Evolutionary conservation across 257 asterid species (phyloP), one percentile per base, ranked within the genome.

Genomic region (Haberlea rhodopensis): DNA sequence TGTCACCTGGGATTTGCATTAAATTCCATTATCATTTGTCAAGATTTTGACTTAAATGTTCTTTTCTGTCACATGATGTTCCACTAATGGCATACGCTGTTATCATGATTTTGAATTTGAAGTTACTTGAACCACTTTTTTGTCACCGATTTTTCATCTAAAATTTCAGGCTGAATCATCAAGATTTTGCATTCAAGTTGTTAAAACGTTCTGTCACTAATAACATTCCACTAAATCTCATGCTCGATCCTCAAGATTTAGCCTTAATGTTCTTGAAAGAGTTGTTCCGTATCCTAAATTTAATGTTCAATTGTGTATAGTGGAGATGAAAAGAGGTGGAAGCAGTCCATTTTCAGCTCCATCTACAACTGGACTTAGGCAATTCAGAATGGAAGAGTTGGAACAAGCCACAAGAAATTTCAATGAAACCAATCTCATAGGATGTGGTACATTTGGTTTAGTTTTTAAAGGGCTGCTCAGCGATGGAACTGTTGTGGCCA

Each of bases 401-500:
- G 89, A 86, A 76, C 81, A 84, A 71, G 89, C 96, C 60, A 84
- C 85, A 0, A 77, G 72, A 51, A 40, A 81, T 21, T 88, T 88
- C 67, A 71, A 58, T 79, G 85, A 81, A 60, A 74, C 70, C 64
- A 84, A 82, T 73, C 82, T 88, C 43, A 88, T 88, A 46, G 95
- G 96, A 13, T 61, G 28, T 56, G 96, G 96, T 28, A 82, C 65
- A 56, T 84, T 86, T 60, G 96, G 96, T 9, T 71, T 75, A 2
- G 95, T 81, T 69, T 86, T 52, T 60, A 88, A 88, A 78, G 96
- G 96, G 2, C 71, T 88, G 69, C 91, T 88, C 51, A 67, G 61
- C 29, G 91, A 88, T 67, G 96, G 96, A 23, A 84, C 87, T 45
- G 70, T 84, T 2, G 96, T 88, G 26, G 95, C 95, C 40, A 66